Evolutionary conservation across 1,284 basidiomycete species (phyloP), one percentile per base, ranked within the genome.

Genomic region (Leccinum variabile): DNA sequence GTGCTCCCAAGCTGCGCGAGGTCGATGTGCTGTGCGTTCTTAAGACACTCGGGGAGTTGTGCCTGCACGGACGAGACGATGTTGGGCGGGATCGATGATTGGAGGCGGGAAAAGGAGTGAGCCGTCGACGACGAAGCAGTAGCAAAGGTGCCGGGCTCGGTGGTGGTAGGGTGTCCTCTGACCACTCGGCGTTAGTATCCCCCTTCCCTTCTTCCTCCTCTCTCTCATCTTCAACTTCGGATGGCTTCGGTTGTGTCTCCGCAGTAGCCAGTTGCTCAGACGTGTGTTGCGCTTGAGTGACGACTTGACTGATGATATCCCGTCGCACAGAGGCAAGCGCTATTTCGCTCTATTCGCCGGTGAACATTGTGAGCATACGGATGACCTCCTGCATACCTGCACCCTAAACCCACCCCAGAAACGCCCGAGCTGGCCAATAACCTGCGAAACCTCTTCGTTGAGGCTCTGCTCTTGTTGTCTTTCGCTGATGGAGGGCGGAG

Each of bases 331-430:
- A 81, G 65, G 90, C 81, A 25, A 95, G 72, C 2, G 86, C 91
- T 37, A 77, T 82, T 74, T 91, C 90, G 69, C 91, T 91, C 94
- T 95, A 66, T 52, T 52, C 63, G 5, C 10, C 63, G 57, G 25
- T 56, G 44, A 54, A 32, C 59, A 60, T 46, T 33, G 33, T 54
- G 52, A 52, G 44, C 30, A 54, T 25, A 52, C 59, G 39, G 41
- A 32, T 49, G 54, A 50, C n/a, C 46, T 55, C 22, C 11, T 60
- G 69, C 87, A 69, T 68, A 89, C 94, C 87, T 94, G 92, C 75
- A 90, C 91, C 79, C 87, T 86, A 71, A 95, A 90, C 16, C 91
- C 90, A 55, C 94, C 93, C 94, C 94, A 97, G 73, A 94, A 89
- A 61, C 86, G 82, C 44, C 88, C 89, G n/a, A 95, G 79, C 69